Evolutionary conservation across 2,329 filamentous ascomycete genomes (phyloP).

Genomic region (Fusarium sp.): DNA sequence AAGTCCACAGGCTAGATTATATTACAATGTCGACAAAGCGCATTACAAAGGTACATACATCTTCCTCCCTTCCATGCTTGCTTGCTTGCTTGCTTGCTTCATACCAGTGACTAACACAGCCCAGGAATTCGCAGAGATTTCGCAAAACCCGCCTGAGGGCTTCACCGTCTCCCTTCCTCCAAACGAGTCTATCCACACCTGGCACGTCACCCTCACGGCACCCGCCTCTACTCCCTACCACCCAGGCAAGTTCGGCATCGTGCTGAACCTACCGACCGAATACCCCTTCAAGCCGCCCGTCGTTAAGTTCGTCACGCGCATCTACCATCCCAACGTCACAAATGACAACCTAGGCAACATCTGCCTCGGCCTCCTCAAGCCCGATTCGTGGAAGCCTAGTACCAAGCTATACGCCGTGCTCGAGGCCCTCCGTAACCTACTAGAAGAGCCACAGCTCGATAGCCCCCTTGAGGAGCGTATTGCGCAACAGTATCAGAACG

Average conservation of each 20-base stretch:
- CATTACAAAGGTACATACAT: constrained; percentile 57
- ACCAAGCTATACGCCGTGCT: constrained; percentile 82
- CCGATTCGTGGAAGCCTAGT: constrained; percentile 92
- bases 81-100: background rate
- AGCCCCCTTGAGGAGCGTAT: constrained; percentile 90
- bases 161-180: constrained; percentile 61
- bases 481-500: constrained; percentile 82
- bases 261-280: constrained; percentile 78
- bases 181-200: constrained; percentile 64
- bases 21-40: constrained; percentile 58
- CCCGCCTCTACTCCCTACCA: constrained; percentile 61
- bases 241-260: constrained; percentile 80
- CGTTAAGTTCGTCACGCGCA: constrained; percentile 85
- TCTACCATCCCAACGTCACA: constrained; percentile 95
- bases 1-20: background rate
- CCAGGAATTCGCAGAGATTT: constrained; percentile 68
- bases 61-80: background rate
- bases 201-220: constrained; percentile 63
- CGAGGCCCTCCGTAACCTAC: constrained; percentile 78
- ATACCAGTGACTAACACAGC: constrained; percentile 10
- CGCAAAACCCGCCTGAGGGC: constrained; percentile 59
- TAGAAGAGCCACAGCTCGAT: constrained; percentile 86
- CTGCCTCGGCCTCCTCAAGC: constrained; percentile 85
- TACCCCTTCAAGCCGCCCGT: constrained; percentile 92
- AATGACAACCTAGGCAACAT: constrained; percentile 88